These are phyloP conservation scores for Aspergillus intermedius DNA, from an alignment of 2,329 filamentous ascomycete species.

Conservation along the genomic window DNA sequence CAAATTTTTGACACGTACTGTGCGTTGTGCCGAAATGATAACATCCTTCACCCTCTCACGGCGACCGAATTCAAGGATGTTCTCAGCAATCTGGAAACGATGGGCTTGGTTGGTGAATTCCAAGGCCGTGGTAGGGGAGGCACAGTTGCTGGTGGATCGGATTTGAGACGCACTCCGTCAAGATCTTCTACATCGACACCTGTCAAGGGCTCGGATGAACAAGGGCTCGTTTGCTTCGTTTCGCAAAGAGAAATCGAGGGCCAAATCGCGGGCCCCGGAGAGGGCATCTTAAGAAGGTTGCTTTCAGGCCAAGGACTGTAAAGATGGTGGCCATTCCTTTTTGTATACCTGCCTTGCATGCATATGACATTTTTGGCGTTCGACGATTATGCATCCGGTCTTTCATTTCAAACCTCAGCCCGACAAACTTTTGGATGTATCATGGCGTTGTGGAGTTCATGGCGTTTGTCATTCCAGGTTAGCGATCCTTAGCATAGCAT, in stretches of 20 bases:
- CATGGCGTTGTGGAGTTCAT: too few relatives aligned
- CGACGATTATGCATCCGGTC: neutral
- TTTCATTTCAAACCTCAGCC: too few relatives aligned
- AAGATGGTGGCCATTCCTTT: slow-evolving; percentile 3
- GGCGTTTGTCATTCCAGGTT: too few relatives aligned
- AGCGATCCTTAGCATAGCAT: too few relatives aligned
- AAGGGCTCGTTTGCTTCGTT: slow-evolving; percentile 69
- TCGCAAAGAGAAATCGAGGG: slow-evolving; percentile 71
- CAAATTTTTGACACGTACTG: slow-evolving; percentile 78
- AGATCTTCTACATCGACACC: slow-evolving; percentile 54
- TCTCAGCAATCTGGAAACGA: slow-evolving; percentile 77
- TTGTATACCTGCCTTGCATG: neutral
- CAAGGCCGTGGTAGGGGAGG: slow-evolving; percentile 64
- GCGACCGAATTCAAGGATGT: slow-evolving; percentile 93
- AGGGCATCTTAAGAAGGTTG: slow-evolving; percentile 38
- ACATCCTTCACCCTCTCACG: slow-evolving; percentile 82
- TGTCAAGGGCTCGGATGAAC: slow-evolving; percentile 60
- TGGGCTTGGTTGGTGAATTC: slow-evolving; percentile 68
- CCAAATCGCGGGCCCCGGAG: slow-evolving; percentile 55
- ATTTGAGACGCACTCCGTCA: slow-evolving; percentile 59
- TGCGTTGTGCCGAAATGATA: slow-evolving; percentile 74
- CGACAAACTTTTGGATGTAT: too few relatives aligned
- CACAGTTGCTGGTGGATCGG: slow-evolving; percentile 44
- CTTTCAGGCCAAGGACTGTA: slow-evolving; percentile 32
- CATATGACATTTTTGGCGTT: neutral